A percentile compares a stretch with the other conserved stretches of the same genome.
These are phyloP conservation scores for Aureobasidium vineae DNA, from an alignment of 2,329 filamentous ascomycete genomes.

Conservation along the genomic window DNA sequence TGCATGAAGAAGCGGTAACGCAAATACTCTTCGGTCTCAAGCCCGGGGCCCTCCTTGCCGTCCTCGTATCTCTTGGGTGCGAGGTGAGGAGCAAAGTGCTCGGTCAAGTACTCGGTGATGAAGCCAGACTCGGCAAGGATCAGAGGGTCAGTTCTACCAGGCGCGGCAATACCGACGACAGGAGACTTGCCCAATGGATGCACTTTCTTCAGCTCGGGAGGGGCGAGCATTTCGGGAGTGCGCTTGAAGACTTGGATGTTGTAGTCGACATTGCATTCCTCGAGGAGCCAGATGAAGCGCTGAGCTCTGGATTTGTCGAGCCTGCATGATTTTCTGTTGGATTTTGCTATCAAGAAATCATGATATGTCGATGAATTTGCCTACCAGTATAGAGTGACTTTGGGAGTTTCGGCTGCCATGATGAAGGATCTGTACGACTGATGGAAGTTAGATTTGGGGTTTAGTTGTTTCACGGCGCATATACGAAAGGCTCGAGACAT, in stretches of 20 bases:
- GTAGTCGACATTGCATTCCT: slow-evolving; percentile 77
- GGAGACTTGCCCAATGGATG: slow-evolving; percentile 89
- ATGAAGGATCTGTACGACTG: not conserved
- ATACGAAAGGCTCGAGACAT: not conserved
- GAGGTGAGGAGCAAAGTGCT: slow-evolving; percentile 58
- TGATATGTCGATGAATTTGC: slow-evolving; percentile 17
- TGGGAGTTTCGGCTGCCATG: slow-evolving; percentile 41
- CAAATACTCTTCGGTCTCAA: slow-evolving; percentile 60
- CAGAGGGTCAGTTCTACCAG: slow-evolving; percentile 49
- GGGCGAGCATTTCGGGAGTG: slow-evolving; percentile 62
- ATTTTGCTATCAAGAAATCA: not conserved
- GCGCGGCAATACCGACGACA: slow-evolving; percentile 63
- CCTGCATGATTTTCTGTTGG: slow-evolving; percentile 51
- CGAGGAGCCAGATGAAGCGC: slow-evolving; percentile 80
- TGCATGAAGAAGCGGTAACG: slow-evolving; percentile 71
- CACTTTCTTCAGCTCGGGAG: slow-evolving; percentile 70
- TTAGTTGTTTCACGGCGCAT: not conserved
- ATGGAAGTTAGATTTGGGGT: not conserved
- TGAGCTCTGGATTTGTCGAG: slow-evolving; percentile 80
- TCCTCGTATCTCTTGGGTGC: slow-evolving; percentile 53
- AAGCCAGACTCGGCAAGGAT: slow-evolving; percentile 78
- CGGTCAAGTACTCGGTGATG: slow-evolving; percentile 78
- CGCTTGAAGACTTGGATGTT: slow-evolving; percentile 78
- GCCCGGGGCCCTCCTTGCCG: slow-evolving; percentile 54
- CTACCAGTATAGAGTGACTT: slow-evolving; percentile 65